Conservation (phyloP, 176 grass and related monocot genomes). For the Poa pratensis region DNA sequence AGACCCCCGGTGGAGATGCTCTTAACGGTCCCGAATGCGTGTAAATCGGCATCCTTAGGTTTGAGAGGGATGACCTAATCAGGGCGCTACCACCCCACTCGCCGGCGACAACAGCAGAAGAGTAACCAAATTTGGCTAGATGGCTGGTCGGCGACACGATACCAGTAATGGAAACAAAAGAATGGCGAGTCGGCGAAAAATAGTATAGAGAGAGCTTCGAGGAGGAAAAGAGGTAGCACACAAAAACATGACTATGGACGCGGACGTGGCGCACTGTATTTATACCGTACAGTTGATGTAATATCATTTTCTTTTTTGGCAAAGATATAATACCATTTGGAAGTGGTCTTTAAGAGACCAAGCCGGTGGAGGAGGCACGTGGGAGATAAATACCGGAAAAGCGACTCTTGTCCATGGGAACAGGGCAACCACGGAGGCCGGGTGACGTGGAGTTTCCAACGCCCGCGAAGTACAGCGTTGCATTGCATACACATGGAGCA, state of each 20-base stretch:
- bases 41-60: neutral
- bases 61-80: neutral
- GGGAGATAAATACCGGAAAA: constrained; percentile 7
- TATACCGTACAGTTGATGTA: neutral
- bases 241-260: too few species aligned
- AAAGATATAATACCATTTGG: neutral
- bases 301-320: neutral
- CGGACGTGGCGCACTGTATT: too few species aligned
- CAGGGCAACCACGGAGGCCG: neutral
- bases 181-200: neutral
- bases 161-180: neutral
- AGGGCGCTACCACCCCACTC: neutral
- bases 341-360: neutral
- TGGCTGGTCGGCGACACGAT: neutral
- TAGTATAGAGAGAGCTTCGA: neutral
- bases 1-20: too few species aligned
- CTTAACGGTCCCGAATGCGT: neutral
- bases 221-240: too few species aligned
- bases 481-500: neutral
- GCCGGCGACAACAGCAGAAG: neutral
- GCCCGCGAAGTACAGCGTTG: neutral
- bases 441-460: constrained; percentile 19
- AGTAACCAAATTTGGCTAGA: neutral
- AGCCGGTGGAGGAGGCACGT: neutral
- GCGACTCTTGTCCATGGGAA: constrained; percentile 27